These are phyloP conservation scores for Rhizophora mangle DNA, from an alignment of 345 rosid species.

Conservation along the genomic window DNA sequence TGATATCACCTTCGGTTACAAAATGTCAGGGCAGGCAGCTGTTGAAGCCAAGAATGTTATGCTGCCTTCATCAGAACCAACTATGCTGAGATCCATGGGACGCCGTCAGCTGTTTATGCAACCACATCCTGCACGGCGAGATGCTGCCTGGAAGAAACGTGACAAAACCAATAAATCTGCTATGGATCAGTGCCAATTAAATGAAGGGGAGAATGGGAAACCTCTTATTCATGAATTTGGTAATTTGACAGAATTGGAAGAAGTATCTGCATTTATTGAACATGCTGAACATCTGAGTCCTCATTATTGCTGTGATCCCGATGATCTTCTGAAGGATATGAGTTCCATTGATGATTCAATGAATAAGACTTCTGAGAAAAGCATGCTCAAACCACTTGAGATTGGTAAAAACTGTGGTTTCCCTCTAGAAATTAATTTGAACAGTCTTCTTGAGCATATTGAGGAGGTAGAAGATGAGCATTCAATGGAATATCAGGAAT, in stretches of 20 bases:
- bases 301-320: conserved; percentile 33
- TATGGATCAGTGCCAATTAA: conserved; percentile 33
- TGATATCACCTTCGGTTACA: conserved; percentile 86
- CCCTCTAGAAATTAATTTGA: conserved; percentile 45
- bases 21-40: conserved; percentile 89
- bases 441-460: conserved; percentile 65
- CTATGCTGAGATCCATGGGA: conserved; percentile 68
- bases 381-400: conserved; percentile 30
- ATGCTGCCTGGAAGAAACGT: conserved; percentile 30
- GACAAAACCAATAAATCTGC: conserved; percentile 27
- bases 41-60: conserved; percentile 87
- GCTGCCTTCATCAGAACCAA: conserved; percentile 74
- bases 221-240: conserved; percentile 44
- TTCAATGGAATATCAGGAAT: conserved; percentile 60
- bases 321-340: conserved; percentile 20
- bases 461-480: conserved; percentile 43
- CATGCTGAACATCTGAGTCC: conserved; percentile 72
- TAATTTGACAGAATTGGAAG: conserved; percentile 64
- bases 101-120: conserved; percentile 77
- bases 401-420: conserved; percentile 28
- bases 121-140: conserved; percentile 70
- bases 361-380: conserved; percentile 29
- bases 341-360: conserved; percentile 32
- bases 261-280: conserved; percentile 67
- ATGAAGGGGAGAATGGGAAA: conserved; percentile 38